Base-by-base conservation (phyloP, 163 green algal species). In the Chlamydomonas reinhardtii region DNA sequence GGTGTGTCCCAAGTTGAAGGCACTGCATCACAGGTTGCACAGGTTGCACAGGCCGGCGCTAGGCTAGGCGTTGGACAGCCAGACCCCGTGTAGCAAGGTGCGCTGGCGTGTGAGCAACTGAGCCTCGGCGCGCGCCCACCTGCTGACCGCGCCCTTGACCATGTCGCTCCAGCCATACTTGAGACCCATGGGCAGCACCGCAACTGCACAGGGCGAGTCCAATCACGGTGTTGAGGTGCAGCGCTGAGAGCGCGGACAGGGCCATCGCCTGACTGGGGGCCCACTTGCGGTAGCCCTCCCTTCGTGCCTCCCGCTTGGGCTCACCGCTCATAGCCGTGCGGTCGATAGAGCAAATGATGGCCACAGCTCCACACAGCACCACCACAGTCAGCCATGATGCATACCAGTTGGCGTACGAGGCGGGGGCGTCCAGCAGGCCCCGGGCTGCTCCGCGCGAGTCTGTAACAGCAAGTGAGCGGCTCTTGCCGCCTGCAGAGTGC, bases 261-360 rank as follows among this genome's bases (percentile, higher is more conserved):
- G 43, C 43, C 8, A 54, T 54, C n/a, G n/a, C n/a, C n/a, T n/a
- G n/a, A 54, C 43, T 6, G 6, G 43, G 43, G 43, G 43, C 6
- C 11, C 11, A 54, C 11, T 12, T 56, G 5, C 39, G 19, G 48
- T 12, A 17, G 12, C 48, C 48, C 48, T 56, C 48, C 48, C 43
- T 11, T 11, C 43, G 43, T 16, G 11, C 6, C 43, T 16, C 48
- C 48, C 11, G 39, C 39, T 19, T 14, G 19, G 62, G 4, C 62
- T 70, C 3, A 70, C 59, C 79, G 39, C 79, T 85, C 80, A 86
- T 86, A 14, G 88, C 88, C n/a, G 84, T 92, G 20, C 88, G 72
- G 54, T 92, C 89, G 37, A 92, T 92, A 27, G 74, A 87, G 56
- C 81, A 86, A 12, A 90, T 90, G 27, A 92, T 86, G 1, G 84